Conservation (phyloP, 306 rosid species). For the Cicer judaicum region DNA sequence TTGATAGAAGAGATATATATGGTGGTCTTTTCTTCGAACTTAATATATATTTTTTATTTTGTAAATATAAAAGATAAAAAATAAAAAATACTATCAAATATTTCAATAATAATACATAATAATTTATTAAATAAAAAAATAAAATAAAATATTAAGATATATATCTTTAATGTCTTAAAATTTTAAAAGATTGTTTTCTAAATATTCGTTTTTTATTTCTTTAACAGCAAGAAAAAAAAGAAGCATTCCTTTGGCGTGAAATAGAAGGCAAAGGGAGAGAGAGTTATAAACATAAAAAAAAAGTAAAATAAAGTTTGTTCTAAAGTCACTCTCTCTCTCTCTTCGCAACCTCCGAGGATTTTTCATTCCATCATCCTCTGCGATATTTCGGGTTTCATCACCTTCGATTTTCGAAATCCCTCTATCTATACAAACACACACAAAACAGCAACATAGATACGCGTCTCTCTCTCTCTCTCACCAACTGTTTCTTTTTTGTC, state of each 20-base stretch:
- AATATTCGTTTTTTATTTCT: too few species aligned
- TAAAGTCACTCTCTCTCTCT: constrained; percentile 42
- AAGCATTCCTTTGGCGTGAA: constrained; percentile 51
- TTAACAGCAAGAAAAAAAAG: neutral
- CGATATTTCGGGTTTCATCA: constrained; percentile 17
- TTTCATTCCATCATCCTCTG: constrained; percentile 16
- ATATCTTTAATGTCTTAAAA: too few species aligned
- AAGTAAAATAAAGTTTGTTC: constrained; percentile 2
- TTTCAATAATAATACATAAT: too few species aligned
- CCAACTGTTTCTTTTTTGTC: constrained; percentile 19
- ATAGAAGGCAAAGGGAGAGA: constrained; percentile 37
- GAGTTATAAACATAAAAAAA: neutral
- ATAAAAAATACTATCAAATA: too few species aligned
- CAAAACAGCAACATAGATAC: neutral
- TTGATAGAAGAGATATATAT: too few species aligned
- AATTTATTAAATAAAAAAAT: too few species aligned
- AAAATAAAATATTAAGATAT: too few species aligned
- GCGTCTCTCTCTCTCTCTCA: constrained; percentile 16
- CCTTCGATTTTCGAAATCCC: neutral
- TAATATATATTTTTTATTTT: too few species aligned
- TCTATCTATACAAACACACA: too few species aligned
- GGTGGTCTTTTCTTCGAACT: too few species aligned
- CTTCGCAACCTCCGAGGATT: constrained; percentile 47
- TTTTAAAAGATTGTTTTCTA: too few species aligned
- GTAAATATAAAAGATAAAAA: too few species aligned